Percentiles rank a stretch among this genome's conserved stretches.
These are phyloP conservation scores for Alternaria conjuncta DNA, from an alignment of 2,329 filamentous ascomycete species.

Conservation along the genomic window DNA sequence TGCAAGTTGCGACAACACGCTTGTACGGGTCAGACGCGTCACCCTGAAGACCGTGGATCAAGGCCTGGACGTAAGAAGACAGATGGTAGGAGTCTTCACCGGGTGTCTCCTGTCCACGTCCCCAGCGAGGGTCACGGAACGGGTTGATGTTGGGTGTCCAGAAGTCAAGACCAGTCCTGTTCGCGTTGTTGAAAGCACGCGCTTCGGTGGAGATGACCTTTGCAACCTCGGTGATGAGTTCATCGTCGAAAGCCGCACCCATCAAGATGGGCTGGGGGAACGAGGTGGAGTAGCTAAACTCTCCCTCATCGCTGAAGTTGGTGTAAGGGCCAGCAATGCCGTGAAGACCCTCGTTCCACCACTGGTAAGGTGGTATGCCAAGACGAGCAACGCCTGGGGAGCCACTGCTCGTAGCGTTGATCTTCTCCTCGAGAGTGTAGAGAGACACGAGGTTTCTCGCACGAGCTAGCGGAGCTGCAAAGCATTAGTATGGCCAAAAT, in stretches of 20 bases:
- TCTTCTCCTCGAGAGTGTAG: constrained; percentile 50
- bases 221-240: constrained; percentile 64
- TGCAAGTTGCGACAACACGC: constrained; percentile 39
- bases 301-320: constrained; percentile 59
- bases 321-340: constrained; percentile 62
- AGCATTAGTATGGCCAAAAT: not conserved
- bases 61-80: constrained; percentile 59
- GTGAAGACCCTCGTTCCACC: constrained; percentile 47
- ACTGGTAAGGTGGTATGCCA: constrained; percentile 63
- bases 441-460: constrained; percentile 34
- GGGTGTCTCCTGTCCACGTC: constrained; percentile 59
- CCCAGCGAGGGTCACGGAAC: constrained; percentile 69
- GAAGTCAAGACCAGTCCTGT: constrained; percentile 60
- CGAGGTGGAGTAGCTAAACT: constrained; percentile 68
- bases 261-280: constrained; percentile 71
- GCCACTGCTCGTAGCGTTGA: constrained; percentile 59
- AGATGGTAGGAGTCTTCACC: constrained; percentile 64
- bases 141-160: constrained; percentile 74
- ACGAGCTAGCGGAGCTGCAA: constrained; percentile 30
- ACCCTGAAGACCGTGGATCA: constrained; percentile 63
- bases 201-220: constrained; percentile 66
- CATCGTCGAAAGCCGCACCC: constrained; percentile 69
- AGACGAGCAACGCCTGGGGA: constrained; percentile 56
- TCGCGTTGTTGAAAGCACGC: constrained; percentile 69
- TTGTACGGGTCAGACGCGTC: constrained; percentile 39